Percentiles rank a stretch among this genome's conserved stretches.
phyloP scores from a whole-genome alignment of 257 asterid genomes.

The Rubia yunnanensis region DNA sequence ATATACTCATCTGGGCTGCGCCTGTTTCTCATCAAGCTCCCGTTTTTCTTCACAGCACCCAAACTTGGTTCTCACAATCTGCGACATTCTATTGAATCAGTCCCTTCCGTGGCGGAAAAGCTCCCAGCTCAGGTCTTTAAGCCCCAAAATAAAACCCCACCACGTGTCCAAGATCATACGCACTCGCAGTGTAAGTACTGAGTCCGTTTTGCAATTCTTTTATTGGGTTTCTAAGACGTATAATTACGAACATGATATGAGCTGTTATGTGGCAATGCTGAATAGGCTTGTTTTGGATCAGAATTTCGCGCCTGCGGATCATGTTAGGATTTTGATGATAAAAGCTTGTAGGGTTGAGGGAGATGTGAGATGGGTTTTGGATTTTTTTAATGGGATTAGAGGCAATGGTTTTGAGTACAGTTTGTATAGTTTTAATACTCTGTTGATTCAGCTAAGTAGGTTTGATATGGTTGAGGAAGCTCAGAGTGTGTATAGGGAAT shows the following conservation, averaged over 20 bases:
- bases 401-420: conserved; percentile 32
- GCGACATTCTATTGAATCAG: conserved; percentile 46
- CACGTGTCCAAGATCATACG: conserved; percentile 52
- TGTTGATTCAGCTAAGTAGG: conserved; percentile 77
- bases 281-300: conserved; percentile 56
- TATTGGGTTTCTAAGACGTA: conserved; percentile 75
- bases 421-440: conserved; percentile 68
- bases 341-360: conserved; percentile 50
- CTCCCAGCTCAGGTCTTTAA: conserved; percentile 47
- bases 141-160: conserved; percentile 43
- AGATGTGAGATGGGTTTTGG: conserved; percentile 47
- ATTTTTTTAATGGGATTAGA: conserved; percentile 46
- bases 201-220: conserved; percentile 51
- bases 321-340: conserved; percentile 69
- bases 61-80: conserved; percentile 34
- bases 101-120: conserved; percentile 46
- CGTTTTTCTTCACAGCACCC: conserved; percentile 13
- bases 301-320: conserved; percentile 58
- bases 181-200: conserved; percentile 28
- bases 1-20: conserved; percentile 19
- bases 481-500: conserved; percentile 32
- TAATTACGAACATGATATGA: conserved; percentile 68
- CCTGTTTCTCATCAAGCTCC: conserved; percentile 32
- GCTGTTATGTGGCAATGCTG: conserved; percentile 67
- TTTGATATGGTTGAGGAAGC: conserved; percentile 62